Evolutionary conservation across 2,329 filamentous ascomycete genomes (phyloP), one percentile per base, ranked within the genome.

Genomic region (Aspergillus arachidicola): DNA sequence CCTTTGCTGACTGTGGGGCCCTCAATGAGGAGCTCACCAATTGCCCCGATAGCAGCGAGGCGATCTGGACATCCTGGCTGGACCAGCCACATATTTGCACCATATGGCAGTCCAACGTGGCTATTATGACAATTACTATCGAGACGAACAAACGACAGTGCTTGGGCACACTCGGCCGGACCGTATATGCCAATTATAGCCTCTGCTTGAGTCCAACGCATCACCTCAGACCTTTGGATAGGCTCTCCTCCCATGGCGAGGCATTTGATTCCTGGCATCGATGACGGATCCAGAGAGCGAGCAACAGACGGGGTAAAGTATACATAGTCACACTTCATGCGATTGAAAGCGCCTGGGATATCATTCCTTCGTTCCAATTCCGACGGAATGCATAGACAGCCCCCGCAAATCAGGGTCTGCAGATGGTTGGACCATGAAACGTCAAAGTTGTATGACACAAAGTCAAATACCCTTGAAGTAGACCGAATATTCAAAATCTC

Each of bases 271-370:
- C 51, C 34, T 4, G 21, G 45, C 45, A 48, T 48, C 28, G 21
- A 26, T 26, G 45, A 34, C 4, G 48, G 34, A n/a, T 43, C 48
- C 34, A 36, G 68, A 65, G 7, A 83, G 62, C 75, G 67, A 0
- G 85, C 84, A n/a, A 89, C 79, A 0, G 84, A 79, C 0, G 86
- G 83, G 0, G 87, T 89, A 72, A 89, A 81, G 69, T 85, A 83
- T 0, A 80, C 83, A 79, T 79, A 83, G 45, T 79, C 83, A 26
- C 82, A 80, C 11, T 80, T 72, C 78, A 84, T 82, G 0, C 77
- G 68, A 5, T 79, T 77, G 38, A 87, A 83, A 1, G 77, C 79
- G 0, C 77, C 79, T 0, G 76, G 72, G 6, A 86, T 76, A 58
- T 85, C 79, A 55, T 79, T 75, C 0, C 79, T 64, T 30, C 80